These are phyloP conservation scores for Scorias spongiosa DNA, from an alignment of 2,329 filamentous ascomycete species.

Conservation along the genomic window DNA sequence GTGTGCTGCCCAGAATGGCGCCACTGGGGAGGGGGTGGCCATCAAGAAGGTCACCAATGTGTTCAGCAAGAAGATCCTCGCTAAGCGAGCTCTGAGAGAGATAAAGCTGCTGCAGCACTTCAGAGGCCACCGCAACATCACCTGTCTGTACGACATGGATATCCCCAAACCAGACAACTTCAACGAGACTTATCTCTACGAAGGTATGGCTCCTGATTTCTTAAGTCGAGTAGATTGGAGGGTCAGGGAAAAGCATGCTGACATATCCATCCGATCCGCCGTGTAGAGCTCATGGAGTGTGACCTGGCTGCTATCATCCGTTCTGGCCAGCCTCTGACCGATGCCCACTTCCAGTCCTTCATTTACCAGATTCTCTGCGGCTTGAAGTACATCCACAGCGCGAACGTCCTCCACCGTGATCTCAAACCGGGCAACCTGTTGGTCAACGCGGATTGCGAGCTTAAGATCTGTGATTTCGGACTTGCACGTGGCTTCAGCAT, in stretches of 20 bases:
- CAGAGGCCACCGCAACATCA: conserved; percentile 57
- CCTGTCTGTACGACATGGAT: conserved; percentile 98
- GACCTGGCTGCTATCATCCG: conserved; percentile 95
- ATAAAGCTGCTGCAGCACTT: conserved; percentile 99
- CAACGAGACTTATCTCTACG: conserved; percentile 97
- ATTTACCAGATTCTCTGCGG: conserved; percentile 99
- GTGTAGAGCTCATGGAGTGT: conserved; percentile 94
- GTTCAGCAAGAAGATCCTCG: conserved; percentile 99
- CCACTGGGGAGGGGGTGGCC: conserved; percentile 83
- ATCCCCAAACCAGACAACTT: conserved; percentile 95
- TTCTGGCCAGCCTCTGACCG: conserved; percentile 89
- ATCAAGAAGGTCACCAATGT: conserved; percentile 99
- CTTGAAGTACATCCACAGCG: conserved; percentile 97
- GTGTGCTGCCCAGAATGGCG: conserved; percentile 84
- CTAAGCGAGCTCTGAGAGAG: conserved; percentile 92
- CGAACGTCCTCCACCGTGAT: conserved; percentile 92
- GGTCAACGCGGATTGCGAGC: conserved; percentile 96
- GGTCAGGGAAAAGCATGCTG: background rate
- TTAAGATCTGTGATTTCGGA: conserved; percentile 98
- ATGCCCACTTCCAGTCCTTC: conserved; percentile 98
- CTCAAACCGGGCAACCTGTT: conserved; percentile 93
- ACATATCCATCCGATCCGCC: background rate
- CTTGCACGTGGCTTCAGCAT: conserved; percentile 92
- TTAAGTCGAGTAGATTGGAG: background rate
- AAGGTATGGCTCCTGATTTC: conserved; percentile 48